Evolutionary conservation across 2,329 filamentous ascomycete genomes (phyloP).

Genomic region (Apiospora pterosperma): DNA sequence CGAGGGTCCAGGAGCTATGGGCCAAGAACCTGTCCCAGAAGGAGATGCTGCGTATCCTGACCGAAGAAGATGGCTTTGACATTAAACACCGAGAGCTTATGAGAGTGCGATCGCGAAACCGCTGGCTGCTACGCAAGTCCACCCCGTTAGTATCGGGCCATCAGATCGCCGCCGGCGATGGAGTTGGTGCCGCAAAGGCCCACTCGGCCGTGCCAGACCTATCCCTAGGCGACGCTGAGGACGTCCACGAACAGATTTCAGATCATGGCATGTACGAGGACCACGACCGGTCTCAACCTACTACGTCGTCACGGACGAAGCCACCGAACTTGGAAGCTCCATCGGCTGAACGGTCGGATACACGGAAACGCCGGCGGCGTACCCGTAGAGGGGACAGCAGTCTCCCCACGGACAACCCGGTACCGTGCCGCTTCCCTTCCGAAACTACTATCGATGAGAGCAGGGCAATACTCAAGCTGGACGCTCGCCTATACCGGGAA

Average conservation of each 20-base stretch:
- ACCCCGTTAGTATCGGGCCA: slow-evolving; percentile 35
- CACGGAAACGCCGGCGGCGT: slow-evolving; percentile 64
- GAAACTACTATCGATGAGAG: slow-evolving; percentile 80
- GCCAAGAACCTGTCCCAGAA: slow-evolving; percentile 67
- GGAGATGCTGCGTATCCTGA: slow-evolving; percentile 69
- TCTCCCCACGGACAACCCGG: slow-evolving; percentile 63
- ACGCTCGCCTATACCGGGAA: slow-evolving; percentile 59
- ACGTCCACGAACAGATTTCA: not conserved
- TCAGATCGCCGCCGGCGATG: not conserved
- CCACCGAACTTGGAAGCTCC: slow-evolving; percentile 53
- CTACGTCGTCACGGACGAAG: slow-evolving; percentile 17
- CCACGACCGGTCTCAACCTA: not conserved
- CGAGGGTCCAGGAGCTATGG: slow-evolving; percentile 74
- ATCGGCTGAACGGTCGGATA: slow-evolving; percentile 58
- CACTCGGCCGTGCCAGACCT: not conserved
- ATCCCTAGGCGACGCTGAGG: not conserved
- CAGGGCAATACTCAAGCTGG: slow-evolving; percentile 64
- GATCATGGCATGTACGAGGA: not conserved
- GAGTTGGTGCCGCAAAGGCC: not conserved
- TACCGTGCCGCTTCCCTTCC: slow-evolving; percentile 72
- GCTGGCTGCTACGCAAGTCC: slow-evolving; percentile 61
- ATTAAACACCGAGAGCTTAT: slow-evolving; percentile 70
- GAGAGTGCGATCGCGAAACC: slow-evolving; percentile 65
- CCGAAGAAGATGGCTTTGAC: slow-evolving; percentile 66
- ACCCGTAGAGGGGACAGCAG: slow-evolving; percentile 63